phyloP scores from a whole-genome alignment of 139 green algal species.

The Chlamydomonas incerta region DNA sequence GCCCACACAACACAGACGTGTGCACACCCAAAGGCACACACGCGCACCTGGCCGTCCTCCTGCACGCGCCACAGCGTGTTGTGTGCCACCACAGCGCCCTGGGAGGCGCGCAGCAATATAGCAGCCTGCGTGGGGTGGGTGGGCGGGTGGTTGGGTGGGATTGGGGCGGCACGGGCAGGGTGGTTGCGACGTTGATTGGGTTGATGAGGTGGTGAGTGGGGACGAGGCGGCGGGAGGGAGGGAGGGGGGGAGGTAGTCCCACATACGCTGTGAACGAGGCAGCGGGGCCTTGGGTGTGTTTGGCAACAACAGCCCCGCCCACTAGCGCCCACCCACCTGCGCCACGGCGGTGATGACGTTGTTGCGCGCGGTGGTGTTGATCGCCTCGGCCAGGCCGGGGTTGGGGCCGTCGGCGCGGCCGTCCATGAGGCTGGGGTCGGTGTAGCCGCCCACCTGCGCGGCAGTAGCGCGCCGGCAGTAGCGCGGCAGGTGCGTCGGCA shows the following conservation, averaged over 20 bases:
- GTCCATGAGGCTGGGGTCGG: too few relatives aligned
- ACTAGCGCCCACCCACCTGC: too few relatives aligned
- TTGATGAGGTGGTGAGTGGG: neutral
- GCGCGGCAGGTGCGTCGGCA: too few relatives aligned
- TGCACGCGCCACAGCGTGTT: constrained; percentile 40
- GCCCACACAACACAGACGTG: constrained; percentile 9
- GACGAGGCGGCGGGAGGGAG: neutral
- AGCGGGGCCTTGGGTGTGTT: too few relatives aligned
- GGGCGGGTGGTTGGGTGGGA: too few relatives aligned
- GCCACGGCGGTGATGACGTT: constrained; percentile 20
- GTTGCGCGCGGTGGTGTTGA: constrained; percentile 35
- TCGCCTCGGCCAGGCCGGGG: constrained; percentile 6
- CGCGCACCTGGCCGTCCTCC: constrained; percentile 9
- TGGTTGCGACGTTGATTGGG: too few relatives aligned
- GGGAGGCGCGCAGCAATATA: constrained; percentile 3
- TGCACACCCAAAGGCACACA: neutral
- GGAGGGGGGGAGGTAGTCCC: neutral
- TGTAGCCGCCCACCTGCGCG: too few relatives aligned
- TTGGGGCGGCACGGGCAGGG: neutral
- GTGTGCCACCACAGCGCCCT: constrained; percentile 5
- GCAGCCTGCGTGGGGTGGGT: neutral
- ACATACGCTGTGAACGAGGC: too few relatives aligned
- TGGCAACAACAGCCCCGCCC: too few relatives aligned
- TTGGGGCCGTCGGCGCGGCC: neutral
- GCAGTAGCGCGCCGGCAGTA: constrained; percentile 24